Conservation (phyloP, 225 moss, liverwort and hornwort species). For the Rhytidiadelphus loreus region DNA sequence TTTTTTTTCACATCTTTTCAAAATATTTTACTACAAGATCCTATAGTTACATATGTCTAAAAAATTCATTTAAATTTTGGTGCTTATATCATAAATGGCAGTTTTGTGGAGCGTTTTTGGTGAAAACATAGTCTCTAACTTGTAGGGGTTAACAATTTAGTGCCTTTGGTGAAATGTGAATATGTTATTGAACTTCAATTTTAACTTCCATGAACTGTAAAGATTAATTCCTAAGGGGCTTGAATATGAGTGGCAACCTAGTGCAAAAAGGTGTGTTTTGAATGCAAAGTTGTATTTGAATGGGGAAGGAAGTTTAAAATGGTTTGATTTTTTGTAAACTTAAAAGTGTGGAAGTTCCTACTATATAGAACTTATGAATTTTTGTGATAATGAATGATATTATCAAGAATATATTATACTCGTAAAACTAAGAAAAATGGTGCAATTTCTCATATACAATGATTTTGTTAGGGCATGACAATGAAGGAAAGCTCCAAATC, state of each 20-base stretch:
- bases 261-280: rapidly evolving
- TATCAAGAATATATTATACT: not conserved
- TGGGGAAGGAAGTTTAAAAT: not conserved
- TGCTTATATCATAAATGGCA: too few relatives aligned
- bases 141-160: not conserved
- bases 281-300: not conserved
- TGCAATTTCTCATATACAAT: not conserved
- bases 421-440: rapidly evolving
- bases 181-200: not conserved
- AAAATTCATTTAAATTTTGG: too few relatives aligned
- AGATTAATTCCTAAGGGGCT: not conserved
- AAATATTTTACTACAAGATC: too few relatives aligned
- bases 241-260: not conserved
- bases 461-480: not conserved
- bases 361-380: not conserved
- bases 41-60: too few relatives aligned
- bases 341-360: not conserved
- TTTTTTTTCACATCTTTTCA: too few relatives aligned
- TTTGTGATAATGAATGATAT: not conserved
- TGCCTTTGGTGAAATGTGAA: not conserved
- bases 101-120: too few relatives aligned
- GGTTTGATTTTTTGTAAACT: not conserved
- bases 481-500: not conserved
- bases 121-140: too few relatives aligned
- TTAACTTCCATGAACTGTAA: not conserved